These are phyloP conservation scores for Trichosporon coremiiforme DNA, from an alignment of 1,284 basidiomycete species.

Conservation along the genomic window DNA sequence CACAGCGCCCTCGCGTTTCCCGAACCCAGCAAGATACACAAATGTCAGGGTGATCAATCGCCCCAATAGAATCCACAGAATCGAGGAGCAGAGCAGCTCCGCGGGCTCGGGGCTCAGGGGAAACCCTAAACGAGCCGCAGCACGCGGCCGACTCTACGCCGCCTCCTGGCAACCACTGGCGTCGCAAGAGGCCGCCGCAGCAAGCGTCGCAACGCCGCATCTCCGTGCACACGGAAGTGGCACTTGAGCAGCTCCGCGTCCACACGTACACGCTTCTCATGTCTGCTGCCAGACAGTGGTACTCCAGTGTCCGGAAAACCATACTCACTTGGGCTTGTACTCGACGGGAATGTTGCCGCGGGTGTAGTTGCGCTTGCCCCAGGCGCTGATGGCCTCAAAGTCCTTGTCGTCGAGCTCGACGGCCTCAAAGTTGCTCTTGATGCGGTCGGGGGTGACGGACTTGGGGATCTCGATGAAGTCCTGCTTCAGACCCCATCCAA, in stretches of 20 bases:
- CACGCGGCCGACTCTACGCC: neutral
- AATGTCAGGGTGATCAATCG: neutral
- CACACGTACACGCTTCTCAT: neutral
- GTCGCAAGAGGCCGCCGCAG: too few species aligned
- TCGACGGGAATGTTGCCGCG: constrained; percentile 67
- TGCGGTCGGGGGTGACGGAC: constrained; percentile 62
- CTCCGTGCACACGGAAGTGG: too few species aligned
- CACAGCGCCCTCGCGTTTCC: neutral
- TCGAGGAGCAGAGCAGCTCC: constrained; percentile 10
- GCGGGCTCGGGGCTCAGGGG: neutral
- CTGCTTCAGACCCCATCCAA: constrained; percentile 65
- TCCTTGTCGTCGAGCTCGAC: constrained; percentile 66
- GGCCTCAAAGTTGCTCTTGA: constrained; percentile 69
- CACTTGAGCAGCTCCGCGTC: too few species aligned
- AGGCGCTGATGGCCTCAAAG: constrained; percentile 62
- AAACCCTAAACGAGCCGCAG: neutral
- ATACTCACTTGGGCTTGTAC: constrained; percentile 54
- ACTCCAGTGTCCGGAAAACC: neutral
- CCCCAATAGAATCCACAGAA: neutral
- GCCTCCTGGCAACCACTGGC: neutral
- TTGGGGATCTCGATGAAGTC: constrained; percentile 66
- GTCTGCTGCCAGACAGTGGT: neutral
- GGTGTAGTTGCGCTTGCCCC: constrained; percentile 62
- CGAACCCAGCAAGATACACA: neutral
- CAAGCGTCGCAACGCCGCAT: too few species aligned